Conservation (phyloP, 2,329 filamentous ascomycete genomes). For the Aspergillus sp. region DNA sequence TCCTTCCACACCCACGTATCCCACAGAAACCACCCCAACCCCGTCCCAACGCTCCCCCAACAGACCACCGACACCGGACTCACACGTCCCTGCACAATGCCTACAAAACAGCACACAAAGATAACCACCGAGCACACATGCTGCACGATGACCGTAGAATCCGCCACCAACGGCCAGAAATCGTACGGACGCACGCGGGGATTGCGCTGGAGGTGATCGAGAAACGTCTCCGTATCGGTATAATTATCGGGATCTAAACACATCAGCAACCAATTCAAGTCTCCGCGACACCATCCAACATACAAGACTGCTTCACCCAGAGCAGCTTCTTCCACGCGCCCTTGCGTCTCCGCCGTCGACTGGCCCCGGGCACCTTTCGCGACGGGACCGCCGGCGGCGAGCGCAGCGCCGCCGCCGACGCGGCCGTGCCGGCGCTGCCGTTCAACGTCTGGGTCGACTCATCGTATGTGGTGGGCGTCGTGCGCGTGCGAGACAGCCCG, state of each 20-base stretch:
- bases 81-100: conserved; percentile 83
- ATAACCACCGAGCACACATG: conserved; percentile 94
- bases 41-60: conserved; percentile 77
- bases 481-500: conserved; percentile 58
- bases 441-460: conserved; percentile 32
- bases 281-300: conserved; percentile 27
- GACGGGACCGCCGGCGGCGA: conserved; percentile 40
- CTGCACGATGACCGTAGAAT: conserved; percentile 94
- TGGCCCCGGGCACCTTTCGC: conserved; percentile 54
- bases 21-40: conserved; percentile 87
- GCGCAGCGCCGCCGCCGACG: conserved; percentile 41
- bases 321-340: conserved; percentile 90
- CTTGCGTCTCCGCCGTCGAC: conserved; percentile 66
- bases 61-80: conserved; percentile 85
- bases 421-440: conserved; percentile 43
- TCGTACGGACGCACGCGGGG: conserved; percentile 92
- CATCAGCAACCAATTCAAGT: background rate
- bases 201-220: conserved; percentile 93
- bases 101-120: conserved; percentile 90
- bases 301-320: conserved; percentile 96
- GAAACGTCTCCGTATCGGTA: conserved; percentile 93
- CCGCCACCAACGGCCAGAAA: conserved; percentile 94
- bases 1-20: conserved; percentile 83
- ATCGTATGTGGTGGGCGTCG: conserved; percentile 39
- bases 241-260: conserved; percentile 90